A percentile compares a stretch with the other conserved stretches of the same genome.
phyloP scores from a whole-genome alignment of 768 basidiomycete genomes.

The Chalciporus pseudorubinellus region DNA sequence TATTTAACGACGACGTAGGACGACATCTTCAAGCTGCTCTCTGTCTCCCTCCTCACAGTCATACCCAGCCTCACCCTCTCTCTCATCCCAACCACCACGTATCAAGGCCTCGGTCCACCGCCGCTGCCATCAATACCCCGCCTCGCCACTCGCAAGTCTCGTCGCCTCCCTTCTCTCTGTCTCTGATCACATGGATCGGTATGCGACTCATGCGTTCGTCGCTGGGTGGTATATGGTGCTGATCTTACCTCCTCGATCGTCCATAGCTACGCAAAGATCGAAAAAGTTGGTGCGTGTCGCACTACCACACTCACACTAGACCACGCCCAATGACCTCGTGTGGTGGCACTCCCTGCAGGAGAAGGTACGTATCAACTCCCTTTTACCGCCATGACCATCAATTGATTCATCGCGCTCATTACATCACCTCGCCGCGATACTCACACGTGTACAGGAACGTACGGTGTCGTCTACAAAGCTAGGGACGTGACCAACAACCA shows the following conservation, averaged over 20 bases:
- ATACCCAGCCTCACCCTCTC: not conserved
- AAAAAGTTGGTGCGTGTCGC: slow-evolving; percentile 88
- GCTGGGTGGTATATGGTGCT: slow-evolving; percentile 8
- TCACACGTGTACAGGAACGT: slow-evolving; percentile 66
- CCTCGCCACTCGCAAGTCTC: not conserved
- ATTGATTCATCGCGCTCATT: slow-evolving; percentile 5
- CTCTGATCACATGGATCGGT: slow-evolving; percentile 34
- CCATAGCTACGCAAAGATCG: slow-evolving; percentile 90
- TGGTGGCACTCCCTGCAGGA: slow-evolving; percentile 32
- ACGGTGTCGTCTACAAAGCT: slow-evolving; percentile 98
- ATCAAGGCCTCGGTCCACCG: not conserved
- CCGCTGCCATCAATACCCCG: not conserved
- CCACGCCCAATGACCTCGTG: slow-evolving; percentile 15
- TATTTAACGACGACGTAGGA: slow-evolving; percentile 23
- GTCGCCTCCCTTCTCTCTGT: not conserved
- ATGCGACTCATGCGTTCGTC: slow-evolving; percentile 10
- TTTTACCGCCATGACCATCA: slow-evolving; percentile 2
- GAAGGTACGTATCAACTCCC: slow-evolving; percentile 35
- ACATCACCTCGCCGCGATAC: slow-evolving; percentile 6
- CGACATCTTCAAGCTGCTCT: not conserved
- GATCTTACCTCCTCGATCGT: slow-evolving; percentile 19
- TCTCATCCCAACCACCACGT: not conserved
- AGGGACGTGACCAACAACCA: slow-evolving; percentile 73
- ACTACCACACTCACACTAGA: slow-evolving; percentile 3
- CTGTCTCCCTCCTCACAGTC: slow-evolving; percentile 3